A percentile compares a stretch with the other conserved stretches of the same genome.
Evolutionary conservation across 495 filamentous ascomycete species (phyloP).

Genomic region (Ascobolus immersus): DNA sequence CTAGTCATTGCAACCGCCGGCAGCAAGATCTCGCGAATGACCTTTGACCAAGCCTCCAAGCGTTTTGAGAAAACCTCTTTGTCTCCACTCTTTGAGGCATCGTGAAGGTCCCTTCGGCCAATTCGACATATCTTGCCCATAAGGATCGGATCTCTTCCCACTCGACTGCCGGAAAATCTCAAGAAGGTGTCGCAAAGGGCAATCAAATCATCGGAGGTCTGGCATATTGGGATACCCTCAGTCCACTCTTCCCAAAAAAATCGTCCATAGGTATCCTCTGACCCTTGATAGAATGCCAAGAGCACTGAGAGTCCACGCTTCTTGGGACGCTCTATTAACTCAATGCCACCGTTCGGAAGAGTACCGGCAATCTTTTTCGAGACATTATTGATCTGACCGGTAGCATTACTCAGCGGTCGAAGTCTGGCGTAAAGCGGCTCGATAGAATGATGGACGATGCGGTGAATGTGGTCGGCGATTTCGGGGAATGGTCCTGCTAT

Average conservation of each 20-base stretch:
- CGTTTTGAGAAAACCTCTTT: constrained; percentile 33
- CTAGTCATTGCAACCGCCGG: constrained; percentile 65
- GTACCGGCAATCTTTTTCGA: constrained; percentile 9
- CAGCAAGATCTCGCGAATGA: constrained; percentile 57
- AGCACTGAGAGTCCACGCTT: too few species aligned
- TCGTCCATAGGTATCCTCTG: constrained; percentile 28
- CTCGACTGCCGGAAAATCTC: constrained; percentile 60
- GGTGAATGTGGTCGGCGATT: constrained; percentile 49
- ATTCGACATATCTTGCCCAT: constrained; percentile 58
- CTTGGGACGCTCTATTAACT: constrained; percentile 13
- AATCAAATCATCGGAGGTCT: constrained; percentile 73
- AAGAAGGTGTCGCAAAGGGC: constrained; percentile 62
- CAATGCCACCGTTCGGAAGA: constrained; percentile 3
- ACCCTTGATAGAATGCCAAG: too few species aligned
- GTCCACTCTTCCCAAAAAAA: constrained; percentile 98
- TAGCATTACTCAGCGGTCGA: constrained; percentile 21
- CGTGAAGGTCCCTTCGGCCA: constrained; percentile 42
- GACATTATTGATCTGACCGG: too few species aligned
- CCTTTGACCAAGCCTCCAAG: constrained; percentile 44
- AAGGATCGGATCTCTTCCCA: constrained; percentile 58
- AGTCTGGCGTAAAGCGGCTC: constrained; percentile 36
- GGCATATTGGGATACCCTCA: constrained; percentile 75
- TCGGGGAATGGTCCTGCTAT: constrained; percentile 61
- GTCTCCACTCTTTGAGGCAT: constrained; percentile 22
- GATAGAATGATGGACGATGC: constrained; percentile 57